Evolutionary conservation across 306 rosid genomes (phyloP).

Genomic region (Prunus mongolica): DNA sequence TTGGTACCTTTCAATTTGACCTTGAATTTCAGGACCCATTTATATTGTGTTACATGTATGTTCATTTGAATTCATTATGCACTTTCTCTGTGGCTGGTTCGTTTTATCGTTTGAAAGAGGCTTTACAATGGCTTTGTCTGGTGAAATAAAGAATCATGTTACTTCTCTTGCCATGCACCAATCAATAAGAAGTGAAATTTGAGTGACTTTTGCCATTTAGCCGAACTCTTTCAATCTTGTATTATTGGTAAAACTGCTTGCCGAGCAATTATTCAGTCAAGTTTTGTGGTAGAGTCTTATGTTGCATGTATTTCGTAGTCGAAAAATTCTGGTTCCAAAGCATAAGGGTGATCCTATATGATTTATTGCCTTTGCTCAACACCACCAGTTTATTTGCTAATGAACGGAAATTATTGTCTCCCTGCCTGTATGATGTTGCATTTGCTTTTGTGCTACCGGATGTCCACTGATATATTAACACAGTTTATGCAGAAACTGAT

Average conservation of each 20-base stretch:
- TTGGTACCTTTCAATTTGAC: not conserved
- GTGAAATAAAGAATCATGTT: too few relatives aligned
- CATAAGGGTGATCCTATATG: not conserved
- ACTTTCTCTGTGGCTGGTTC: not conserved
- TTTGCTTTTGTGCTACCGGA: too few relatives aligned
- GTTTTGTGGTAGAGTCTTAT: not conserved
- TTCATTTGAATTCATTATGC: not conserved
- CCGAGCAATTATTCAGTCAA: not conserved
- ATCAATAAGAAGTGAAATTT: too few relatives aligned
- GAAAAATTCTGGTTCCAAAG: not conserved
- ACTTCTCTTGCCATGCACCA: too few relatives aligned
- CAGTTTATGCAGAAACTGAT: not conserved
- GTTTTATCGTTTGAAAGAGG: too few relatives aligned
- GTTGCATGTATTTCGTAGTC: not conserved
- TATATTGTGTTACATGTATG: not conserved
- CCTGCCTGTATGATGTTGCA: too few relatives aligned
- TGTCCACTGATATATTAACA: not conserved
- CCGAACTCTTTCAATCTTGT: not conserved
- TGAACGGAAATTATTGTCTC: not conserved
- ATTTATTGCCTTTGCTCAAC: not conserved
- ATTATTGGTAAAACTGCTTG: not conserved
- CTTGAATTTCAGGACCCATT: not conserved
- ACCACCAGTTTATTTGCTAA: not conserved
- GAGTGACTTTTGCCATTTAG: not conserved
- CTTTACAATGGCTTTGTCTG: too few relatives aligned